Base-by-base conservation (phyloP, 768 basidiomycete genomes). In the Termitomyces sp. region DNA sequence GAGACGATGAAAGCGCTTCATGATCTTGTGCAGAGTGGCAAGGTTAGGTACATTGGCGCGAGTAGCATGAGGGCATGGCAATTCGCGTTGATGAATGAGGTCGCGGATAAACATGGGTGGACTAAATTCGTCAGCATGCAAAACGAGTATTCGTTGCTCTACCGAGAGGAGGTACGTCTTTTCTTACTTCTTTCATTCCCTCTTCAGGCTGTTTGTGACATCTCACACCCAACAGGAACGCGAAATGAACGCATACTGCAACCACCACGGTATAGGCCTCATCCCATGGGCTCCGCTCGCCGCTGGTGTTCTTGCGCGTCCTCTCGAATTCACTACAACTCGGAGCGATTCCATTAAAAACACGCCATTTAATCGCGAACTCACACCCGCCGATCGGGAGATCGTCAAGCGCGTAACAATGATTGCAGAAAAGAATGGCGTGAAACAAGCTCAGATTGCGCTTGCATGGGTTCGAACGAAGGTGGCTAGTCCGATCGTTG, bases 101-200 rank as follows among this genome's bases (percentile, higher is more conserved):
- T 79, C 2, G 81, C 82, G 6, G 67, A 70, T 38, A 70, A 69
- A 58, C 66, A 80, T 16, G 75, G 76, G 3, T 81, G 82, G 74
- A 82, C 83, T 5, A 77, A 73, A 59, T 85, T 85, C 61, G 73
- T 82, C 50, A 79, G 81, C 57, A 82, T 85, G 75, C 84, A 85
- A 68, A 74, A 76, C 46, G 78, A 81, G 58, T 79, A 84, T 62
- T 81, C 75, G 36, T 68, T 83, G 5, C 71, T 84, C 20, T 86
- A 86, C 64, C 74, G 83, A 5, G 79, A 82, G 58, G 82, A 85
- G 68, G 70, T 71, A 9, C 1, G 62, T 55, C 40, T 5, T 12
- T 33, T 5, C 4, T 47, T 12, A 14, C 16, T 16, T 30, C 28
- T 18, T 30, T 7, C 12, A n/a, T 50, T 50, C 12, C n/a, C 26